These are phyloP conservation scores for Stemphylium vesicarium DNA, from an alignment of 2,329 filamentous ascomycete species.

Conservation along the genomic window DNA sequence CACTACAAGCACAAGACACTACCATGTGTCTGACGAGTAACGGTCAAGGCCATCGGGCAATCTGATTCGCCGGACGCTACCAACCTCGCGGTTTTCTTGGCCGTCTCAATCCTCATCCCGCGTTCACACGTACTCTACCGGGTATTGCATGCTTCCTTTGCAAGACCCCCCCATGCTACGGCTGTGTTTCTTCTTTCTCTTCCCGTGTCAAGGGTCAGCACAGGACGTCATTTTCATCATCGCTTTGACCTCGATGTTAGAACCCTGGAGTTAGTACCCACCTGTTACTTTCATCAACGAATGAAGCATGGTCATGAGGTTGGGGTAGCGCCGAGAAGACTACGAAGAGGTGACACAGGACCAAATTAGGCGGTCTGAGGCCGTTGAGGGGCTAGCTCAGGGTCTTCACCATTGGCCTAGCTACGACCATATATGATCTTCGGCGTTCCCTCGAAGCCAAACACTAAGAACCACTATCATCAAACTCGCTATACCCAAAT, in stretches of 20 bases:
- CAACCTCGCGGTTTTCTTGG: slow-evolving; percentile 13
- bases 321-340: slow-evolving; percentile 11
- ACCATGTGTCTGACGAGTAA: slow-evolving; percentile 21
- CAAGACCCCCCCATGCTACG: slow-evolving; percentile 26
- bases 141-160: slow-evolving; percentile 28
- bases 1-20: slow-evolving; percentile 17
- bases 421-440: slow-evolving; percentile 27
- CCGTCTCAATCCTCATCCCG: slow-evolving; percentile 8
- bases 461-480: background rate
- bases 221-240: slow-evolving; percentile 38
- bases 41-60: slow-evolving; percentile 16
- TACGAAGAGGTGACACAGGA: slow-evolving; percentile 11
- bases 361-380: slow-evolving; percentile 22
- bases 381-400: slow-evolving; percentile 14
- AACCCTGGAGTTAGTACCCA: slow-evolving; percentile 23
- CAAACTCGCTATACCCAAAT: background rate
- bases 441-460: slow-evolving; percentile 11
- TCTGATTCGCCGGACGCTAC: slow-evolving; percentile 14
- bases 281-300: slow-evolving; percentile 38
- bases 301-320: slow-evolving; percentile 13
- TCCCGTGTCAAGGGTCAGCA: slow-evolving; percentile 10
- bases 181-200: slow-evolving; percentile 7
- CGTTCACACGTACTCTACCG: slow-evolving; percentile 6
- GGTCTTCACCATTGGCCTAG: slow-evolving; percentile 14
- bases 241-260: slow-evolving; percentile 24